phyloP scores from a whole-genome alignment of 805 yeast species.

The Starmerella bombicola region DNA sequence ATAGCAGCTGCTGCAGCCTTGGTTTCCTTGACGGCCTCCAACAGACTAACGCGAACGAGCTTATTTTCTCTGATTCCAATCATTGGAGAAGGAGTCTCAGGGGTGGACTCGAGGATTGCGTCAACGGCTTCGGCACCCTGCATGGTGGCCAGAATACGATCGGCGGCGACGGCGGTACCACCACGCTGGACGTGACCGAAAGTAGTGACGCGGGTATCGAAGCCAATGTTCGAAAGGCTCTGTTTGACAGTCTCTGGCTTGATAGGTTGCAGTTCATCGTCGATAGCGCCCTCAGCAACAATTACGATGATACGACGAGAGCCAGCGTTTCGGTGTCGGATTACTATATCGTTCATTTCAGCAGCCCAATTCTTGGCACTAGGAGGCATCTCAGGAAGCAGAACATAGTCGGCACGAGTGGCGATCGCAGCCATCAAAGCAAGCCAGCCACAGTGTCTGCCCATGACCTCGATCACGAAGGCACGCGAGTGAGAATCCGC shows the following conservation, averaged over 20 bases:
- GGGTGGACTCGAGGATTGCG: slow-evolving; percentile 79
- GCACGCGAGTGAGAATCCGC: slow-evolving; percentile 96
- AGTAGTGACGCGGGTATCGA: slow-evolving; percentile 90
- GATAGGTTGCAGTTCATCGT: slow-evolving; percentile 65
- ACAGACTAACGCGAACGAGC: slow-evolving; percentile 68
- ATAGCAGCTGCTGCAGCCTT: slow-evolving; percentile 87
- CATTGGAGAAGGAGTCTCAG: slow-evolving; percentile 87
- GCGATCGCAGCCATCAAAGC: slow-evolving; percentile 96
- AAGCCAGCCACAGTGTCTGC: slow-evolving; percentile 98
- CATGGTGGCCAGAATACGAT: slow-evolving; percentile 78
- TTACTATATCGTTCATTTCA: slow-evolving; percentile 61
- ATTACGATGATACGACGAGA: slow-evolving; percentile 90
- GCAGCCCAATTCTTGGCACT: slow-evolving; percentile 61
- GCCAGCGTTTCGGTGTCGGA: slow-evolving; percentile 72
- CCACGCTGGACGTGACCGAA: slow-evolving; percentile 98
- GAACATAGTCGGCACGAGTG: slow-evolving; percentile 86
- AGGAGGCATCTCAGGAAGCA: slow-evolving; percentile 92
- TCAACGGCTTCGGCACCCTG: slow-evolving; percentile 97
- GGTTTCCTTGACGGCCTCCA: slow-evolving; percentile 81
- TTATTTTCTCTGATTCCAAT: slow-evolving; percentile 83
- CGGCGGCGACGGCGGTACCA: slow-evolving; percentile 94
- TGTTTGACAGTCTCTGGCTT: slow-evolving; percentile 69
- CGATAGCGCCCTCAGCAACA: slow-evolving; percentile 97
- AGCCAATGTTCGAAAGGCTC: slow-evolving; percentile 68
- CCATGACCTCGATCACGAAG: slow-evolving; percentile 97